Percentiles rank a stretch among this genome's conserved stretches.
phyloP scores from a whole-genome alignment of 2,329 filamentous ascomycete genomes.

The Sclerotinia trifoliorum region DNA sequence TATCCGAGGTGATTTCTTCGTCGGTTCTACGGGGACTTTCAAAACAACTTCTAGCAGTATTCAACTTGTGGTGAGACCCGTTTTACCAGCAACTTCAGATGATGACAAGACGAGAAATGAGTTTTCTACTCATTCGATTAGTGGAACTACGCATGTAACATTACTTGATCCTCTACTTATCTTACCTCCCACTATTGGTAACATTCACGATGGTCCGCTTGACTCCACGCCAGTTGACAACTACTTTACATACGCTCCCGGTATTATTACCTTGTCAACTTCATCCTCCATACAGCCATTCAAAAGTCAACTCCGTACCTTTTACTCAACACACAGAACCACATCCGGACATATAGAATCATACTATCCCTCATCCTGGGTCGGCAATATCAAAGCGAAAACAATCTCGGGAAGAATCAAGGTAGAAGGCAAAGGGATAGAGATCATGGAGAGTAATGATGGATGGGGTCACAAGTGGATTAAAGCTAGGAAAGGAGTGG shows the following conservation, averaged over 20 bases:
- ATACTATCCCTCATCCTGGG: conserved; percentile 35
- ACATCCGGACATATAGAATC: conserved; percentile 30
- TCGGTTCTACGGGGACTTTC: conserved; percentile 32
- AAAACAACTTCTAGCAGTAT: conserved; percentile 30
- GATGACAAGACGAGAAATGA: conserved; percentile 18
- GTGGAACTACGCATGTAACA: conserved; percentile 30
- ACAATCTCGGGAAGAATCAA: conserved; percentile 33
- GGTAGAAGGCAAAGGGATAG: conserved; percentile 29
- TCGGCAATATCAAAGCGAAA: conserved; percentile 32
- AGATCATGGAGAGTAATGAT: conserved; percentile 31
- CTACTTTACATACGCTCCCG: background rate
- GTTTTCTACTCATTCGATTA: conserved; percentile 35
- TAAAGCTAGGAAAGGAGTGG: conserved; percentile 33
- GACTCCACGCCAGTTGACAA: background rate
- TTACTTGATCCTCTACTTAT: conserved; percentile 31
- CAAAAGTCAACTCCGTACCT: conserved; percentile 27
- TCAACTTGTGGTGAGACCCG: conserved; percentile 30
- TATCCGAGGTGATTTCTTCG: conserved; percentile 34
- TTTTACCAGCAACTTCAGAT: conserved; percentile 26
- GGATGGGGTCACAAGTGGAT: conserved; percentile 30
- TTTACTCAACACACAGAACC: conserved; percentile 31
- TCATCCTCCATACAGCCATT: background rate
- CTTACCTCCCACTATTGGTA: background rate
- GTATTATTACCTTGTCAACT: background rate
- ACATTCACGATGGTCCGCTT: background rate